Evolutionary conservation across 345 rosid species (phyloP).

Genomic region (Brassica incana): DNA sequence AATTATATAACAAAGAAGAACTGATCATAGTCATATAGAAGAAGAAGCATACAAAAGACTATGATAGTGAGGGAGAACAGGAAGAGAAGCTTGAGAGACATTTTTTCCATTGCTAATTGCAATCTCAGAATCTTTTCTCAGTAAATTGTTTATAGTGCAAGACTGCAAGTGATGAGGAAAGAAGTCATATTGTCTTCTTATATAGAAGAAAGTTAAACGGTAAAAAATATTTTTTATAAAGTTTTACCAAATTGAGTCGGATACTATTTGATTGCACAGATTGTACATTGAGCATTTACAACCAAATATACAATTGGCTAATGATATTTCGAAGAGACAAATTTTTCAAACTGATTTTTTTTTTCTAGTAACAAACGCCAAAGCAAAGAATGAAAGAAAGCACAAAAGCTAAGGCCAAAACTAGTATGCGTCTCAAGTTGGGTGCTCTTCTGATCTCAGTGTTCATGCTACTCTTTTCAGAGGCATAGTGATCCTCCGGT

Average conservation of each 20-base stretch:
- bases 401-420: conserved; percentile 17
- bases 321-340: neutral
- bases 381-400: conserved; percentile 31
- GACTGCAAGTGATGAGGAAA: neutral
- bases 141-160: neutral
- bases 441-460: neutral
- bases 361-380: conserved; percentile 10
- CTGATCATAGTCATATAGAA: neutral
- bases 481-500: neutral
- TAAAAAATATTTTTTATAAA: neutral
- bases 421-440: conserved; percentile 13
- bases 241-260: neutral
- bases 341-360: neutral
- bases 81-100: conserved; percentile 26
- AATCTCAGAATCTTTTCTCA: neutral
- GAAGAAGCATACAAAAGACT: conserved; percentile 26
- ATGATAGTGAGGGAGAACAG: conserved; percentile 22
- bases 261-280: neutral
- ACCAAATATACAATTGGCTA: conserved; percentile 15
- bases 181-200: neutral
- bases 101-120: conserved; percentile 32
- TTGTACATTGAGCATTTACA: conserved; percentile 17
- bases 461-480: conserved; percentile 10
- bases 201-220: neutral
- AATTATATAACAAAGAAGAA: conserved; percentile 1